Evolutionary conservation across 768 basidiomycete genomes (phyloP).

Genomic region (Leccinum ochraceum): DNA sequence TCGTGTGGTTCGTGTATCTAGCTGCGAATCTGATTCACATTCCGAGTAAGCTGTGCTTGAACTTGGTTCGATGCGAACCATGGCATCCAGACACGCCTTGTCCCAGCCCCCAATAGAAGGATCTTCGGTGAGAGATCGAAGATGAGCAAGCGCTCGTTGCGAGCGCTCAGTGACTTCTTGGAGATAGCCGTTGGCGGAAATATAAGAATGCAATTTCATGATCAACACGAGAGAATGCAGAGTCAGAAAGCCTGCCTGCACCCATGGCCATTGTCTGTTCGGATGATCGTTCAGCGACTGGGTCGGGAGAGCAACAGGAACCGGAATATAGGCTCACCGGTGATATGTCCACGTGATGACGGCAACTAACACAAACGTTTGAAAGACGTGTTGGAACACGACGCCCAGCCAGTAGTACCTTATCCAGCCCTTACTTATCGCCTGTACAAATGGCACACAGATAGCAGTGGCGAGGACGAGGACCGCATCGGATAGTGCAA

Average conservation of each 20-base stretch:
- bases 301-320: neutral
- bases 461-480: slow-evolving; percentile 75
- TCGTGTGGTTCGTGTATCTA: slow-evolving; percentile 47
- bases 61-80: slow-evolving; percentile 36
- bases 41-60: slow-evolving; percentile 24
- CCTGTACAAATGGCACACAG: slow-evolving; percentile 84
- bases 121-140: slow-evolving; percentile 48
- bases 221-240: slow-evolving; percentile 87
- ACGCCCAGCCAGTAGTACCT: slow-evolving; percentile 76
- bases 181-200: slow-evolving; percentile 84
- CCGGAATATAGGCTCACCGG: slow-evolving; percentile 43
- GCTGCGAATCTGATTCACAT: slow-evolving; percentile 18
- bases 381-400: slow-evolving; percentile 77
- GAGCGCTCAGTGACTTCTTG: slow-evolving; percentile 53
- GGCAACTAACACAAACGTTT: slow-evolving; percentile 67
- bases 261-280: slow-evolving; percentile 94
- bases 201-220: slow-evolving; percentile 97
- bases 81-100: slow-evolving; percentile 53
- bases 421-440: slow-evolving; percentile 76
- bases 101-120: slow-evolving; percentile 63
- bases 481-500: slow-evolving; percentile 82
- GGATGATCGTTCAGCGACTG: neutral
- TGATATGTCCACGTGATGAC: slow-evolving; percentile 92
- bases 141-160: slow-evolving; percentile 40
- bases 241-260: slow-evolving; percentile 89